Evolutionary conservation across 2,329 filamentous ascomycete species (phyloP), one percentile per base, ranked within the genome.

Genomic region (Paecilomyces fulvus): DNA sequence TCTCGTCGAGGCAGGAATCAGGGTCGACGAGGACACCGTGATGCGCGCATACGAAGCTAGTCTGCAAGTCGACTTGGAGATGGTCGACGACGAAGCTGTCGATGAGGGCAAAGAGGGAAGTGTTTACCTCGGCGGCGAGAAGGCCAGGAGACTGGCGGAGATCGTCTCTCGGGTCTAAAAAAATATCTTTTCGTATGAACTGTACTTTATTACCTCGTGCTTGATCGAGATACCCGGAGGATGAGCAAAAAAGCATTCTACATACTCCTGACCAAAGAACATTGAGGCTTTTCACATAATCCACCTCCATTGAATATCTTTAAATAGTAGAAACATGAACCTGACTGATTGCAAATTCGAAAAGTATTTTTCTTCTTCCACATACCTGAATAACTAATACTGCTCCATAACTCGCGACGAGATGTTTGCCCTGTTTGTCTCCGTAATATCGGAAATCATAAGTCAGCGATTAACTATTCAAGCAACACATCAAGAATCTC

Each of bases 21-120:
- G 86, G 57, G 90, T 99, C 28, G 94, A 97, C 64, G 92, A 97
- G 75, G 90, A 94, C 49, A 92, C 85, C 70, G 88, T 97, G 21
- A 87, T 85, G 64, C 84, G 80, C 65, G 90, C 88, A 0, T 99
- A 97, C 69, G 84, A 88, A 54, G 88, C 88, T 60, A 89, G 89
- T 30, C 78, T 95, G 1, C 89, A 95, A 65, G 77, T 92, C 49
- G 76, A 76, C 55, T 58, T 77, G 55, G 73, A 75, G 56, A 61
- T 71, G 28, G 70, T 70, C 2, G 73, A 73, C 51, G 70, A 74
- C 49, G 73, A 73, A 0, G 67, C 70, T 21, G 64, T 67, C 49
- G 65, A 68, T 3, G 53, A 60, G 43, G 60, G 59, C 25, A 62
- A 66, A 12, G 72, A 75, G 58, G 71, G 73, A 23, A 67, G 68